Conservation (phyloP, 805 yeast genomes). For the Hanseniaspora clermontiae region DNA sequence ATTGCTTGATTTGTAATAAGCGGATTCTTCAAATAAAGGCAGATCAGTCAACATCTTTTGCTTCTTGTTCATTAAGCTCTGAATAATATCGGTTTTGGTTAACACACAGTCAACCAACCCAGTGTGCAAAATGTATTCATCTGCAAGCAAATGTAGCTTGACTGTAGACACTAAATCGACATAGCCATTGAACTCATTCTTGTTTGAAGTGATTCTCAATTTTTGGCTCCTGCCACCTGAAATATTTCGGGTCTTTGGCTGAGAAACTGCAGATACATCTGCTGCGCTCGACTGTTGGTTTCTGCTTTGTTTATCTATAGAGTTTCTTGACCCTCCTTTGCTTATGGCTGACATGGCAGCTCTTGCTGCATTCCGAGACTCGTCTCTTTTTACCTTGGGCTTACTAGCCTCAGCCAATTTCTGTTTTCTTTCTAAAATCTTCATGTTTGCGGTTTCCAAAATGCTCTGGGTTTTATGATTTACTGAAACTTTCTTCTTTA, state of each 20-base stretch:
- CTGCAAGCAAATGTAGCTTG: background rate
- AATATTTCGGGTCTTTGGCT: background rate
- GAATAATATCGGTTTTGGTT: background rate
- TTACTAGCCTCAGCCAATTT: slow-evolving; percentile 9
- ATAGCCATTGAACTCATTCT: background rate
- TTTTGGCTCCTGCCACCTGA: background rate
- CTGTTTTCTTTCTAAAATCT: slow-evolving; percentile 17
- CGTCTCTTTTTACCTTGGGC: slow-evolving; percentile 14
- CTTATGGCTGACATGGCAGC: slow-evolving; percentile 11
- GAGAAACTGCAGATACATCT: background rate
- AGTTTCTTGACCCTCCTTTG: background rate
- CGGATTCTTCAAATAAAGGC: slow-evolving; percentile 6
- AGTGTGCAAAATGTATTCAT: background rate
- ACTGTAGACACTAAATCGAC: background rate
- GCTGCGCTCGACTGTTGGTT: slow-evolving; percentile 3
- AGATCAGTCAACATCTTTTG: background rate
- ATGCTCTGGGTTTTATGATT: slow-evolving; percentile 27
- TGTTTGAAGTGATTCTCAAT: background rate
- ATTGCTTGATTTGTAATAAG: background rate
- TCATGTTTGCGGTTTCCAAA: slow-evolving; percentile 23
- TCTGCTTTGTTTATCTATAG: background rate
- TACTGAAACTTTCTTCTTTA: slow-evolving; percentile 16
- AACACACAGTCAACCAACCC: slow-evolving; percentile 4
- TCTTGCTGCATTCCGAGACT: slow-evolving; percentile 17
- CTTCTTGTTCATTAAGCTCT: background rate